Base-by-base conservation (phyloP, 257 asterid species). In the Mentha longifolia region DNA sequence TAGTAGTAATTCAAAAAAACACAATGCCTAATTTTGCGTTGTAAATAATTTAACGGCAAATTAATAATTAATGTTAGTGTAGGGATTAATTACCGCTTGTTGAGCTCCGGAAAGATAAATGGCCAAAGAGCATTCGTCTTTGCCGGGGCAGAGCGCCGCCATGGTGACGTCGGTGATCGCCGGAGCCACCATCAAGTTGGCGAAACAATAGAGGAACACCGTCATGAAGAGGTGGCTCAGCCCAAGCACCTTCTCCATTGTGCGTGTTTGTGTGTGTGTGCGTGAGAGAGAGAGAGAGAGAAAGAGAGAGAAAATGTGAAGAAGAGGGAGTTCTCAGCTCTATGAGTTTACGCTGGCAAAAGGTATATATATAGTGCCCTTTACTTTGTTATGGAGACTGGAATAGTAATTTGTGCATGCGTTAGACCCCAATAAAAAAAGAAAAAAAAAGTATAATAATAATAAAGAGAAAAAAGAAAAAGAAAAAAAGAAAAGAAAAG, bases 61-160 rank as follows among this genome's bases (percentile, higher is more conserved):
- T 22, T 22, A 22, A 22, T 22, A 22, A 22, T 22, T 33, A 33
- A 33, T 33, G 37, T 33, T 22, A 22, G 25, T 5, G 25, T n/a
- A 50, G 16, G n/a, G 22, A 33, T 54, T 76, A 45, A 33, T 35
- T 84, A 92, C 98, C 85, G 81, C 96, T 62, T 90, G 93, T 45
- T 90, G 97, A 77, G 89, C 88, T 42, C 98, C 98, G 45, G 92
- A 74, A 82, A 92, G 96, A 73, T 92, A 90, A 7, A 92, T 92
- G 67, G 98, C 97, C 11, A 92, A 64, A 0, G 97, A 88, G 70
- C 98, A 90, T 70, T 90, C 80, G 33, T 89, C 85, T 73, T 86
- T 65, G 17, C 95, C 96, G 52, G 98, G 97, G 56, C 98, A 92
- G 19, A 92, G 81, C 31, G 97, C 98, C 1, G 90, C 77, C 92